phyloP scores from a whole-genome alignment of 2,329 filamentous ascomycete genomes.

The Aaosphaeria pasadenensis region DNA sequence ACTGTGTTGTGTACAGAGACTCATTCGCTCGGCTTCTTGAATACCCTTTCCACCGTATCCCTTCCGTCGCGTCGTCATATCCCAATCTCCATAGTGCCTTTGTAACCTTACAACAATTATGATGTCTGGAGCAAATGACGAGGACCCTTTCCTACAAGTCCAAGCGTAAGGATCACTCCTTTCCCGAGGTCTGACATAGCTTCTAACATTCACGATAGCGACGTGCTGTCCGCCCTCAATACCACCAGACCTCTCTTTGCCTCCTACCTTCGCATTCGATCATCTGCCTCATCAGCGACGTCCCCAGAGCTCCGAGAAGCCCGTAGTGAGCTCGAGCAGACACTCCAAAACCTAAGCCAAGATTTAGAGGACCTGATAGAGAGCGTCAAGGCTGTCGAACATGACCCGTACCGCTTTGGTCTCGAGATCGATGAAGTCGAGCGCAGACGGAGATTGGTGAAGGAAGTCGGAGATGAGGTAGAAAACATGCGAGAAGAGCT shows the following conservation, averaged over 20 bases:
- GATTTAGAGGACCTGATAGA: slow-evolving; percentile 87
- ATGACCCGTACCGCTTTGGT: slow-evolving; percentile 82
- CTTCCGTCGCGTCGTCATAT: not conserved
- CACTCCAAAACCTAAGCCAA: slow-evolving; percentile 68
- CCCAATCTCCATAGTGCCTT: not conserved
- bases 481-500: slow-evolving; percentile 87
- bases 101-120: slow-evolving; percentile 19
- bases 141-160: slow-evolving; percentile 51
- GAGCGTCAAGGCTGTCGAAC: slow-evolving; percentile 83
- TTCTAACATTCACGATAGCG: slow-evolving; percentile 54
- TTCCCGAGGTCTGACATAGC: slow-evolving; percentile 1
- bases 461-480: slow-evolving; percentile 85
- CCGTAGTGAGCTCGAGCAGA: slow-evolving; percentile 73
- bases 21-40: too few species aligned
- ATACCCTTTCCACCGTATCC: too few species aligned
- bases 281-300: slow-evolving; percentile 66
- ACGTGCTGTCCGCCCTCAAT: slow-evolving; percentile 80
- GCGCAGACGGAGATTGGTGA: slow-evolving; percentile 76
- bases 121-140: slow-evolving; percentile 37
- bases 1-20: too few species aligned
- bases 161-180: slow-evolving; percentile 38
- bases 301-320: slow-evolving; percentile 64
- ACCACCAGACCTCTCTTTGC: slow-evolving; percentile 83
- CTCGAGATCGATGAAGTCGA: slow-evolving; percentile 78
- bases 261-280: slow-evolving; percentile 93